Percentiles rank a stretch among this genome's conserved stretches.
phyloP scores from a whole-genome alignment of 352 stramenopile genomes.

The Blastocystis sp. region DNA sequence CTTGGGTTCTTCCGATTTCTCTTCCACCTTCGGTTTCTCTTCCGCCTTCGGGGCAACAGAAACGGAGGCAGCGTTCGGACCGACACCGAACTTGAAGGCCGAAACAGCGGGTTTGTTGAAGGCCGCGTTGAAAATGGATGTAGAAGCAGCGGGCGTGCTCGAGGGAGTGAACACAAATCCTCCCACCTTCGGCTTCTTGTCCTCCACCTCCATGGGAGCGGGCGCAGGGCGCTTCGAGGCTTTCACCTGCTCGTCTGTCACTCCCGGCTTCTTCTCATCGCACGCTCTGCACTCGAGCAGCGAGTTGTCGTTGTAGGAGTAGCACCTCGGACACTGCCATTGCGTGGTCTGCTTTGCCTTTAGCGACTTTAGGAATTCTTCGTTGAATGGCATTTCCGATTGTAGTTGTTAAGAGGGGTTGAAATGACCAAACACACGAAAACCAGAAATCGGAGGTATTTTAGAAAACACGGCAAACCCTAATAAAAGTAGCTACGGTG shows the following conservation, averaged over 20 bases:
- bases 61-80: neutral
- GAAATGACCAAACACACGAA: neutral
- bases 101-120: neutral
- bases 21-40: neutral
- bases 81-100: constrained; percentile 20
- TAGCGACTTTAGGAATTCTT: constrained; percentile 24
- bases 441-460: constrained; percentile 9
- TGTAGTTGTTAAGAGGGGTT: neutral
- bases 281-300: constrained; percentile 16
- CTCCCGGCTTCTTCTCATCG: constrained; percentile 35
- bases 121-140: neutral
- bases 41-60: neutral
- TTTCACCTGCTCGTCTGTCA: neutral
- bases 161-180: constrained; percentile 15
- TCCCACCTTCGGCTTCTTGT: constrained; percentile 10
- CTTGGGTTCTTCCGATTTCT: neutral
- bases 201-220: neutral
- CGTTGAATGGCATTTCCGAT: constrained; percentile 33
- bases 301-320: constrained; percentile 19
- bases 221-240: neutral
- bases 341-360: neutral
- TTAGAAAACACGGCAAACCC: constrained; percentile 30
- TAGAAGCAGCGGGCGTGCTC: neutral
- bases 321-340: constrained; percentile 43
- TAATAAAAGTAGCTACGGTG: neutral